Base-by-base conservation (phyloP, 2,329 filamentous ascomycete genomes). In the Teratosphaeria gauchensis region DNA sequence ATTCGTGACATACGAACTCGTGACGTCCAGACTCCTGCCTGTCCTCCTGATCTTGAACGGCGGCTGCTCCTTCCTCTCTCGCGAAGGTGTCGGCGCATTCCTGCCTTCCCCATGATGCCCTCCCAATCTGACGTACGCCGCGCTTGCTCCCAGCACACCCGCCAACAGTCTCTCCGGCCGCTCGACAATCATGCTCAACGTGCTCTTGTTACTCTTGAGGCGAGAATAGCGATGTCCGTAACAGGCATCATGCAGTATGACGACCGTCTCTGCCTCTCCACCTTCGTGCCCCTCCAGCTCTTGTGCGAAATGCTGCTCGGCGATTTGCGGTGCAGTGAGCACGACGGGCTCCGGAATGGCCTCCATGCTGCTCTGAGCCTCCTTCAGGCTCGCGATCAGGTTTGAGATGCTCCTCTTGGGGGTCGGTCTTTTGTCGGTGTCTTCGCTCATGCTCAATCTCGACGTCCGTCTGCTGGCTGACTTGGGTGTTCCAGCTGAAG, bases 201-300 rank as follows among this genome's bases (percentile, higher is more conserved):
- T 82, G 52, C 78, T 81, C 67, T 87, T 87, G 24, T 84, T 87
- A 0, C 90, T 87, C 66, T 88, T 86, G 3, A 90, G 90, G 52
- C 94, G 83, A 11, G 92, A 90, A 73, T 86, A 99, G 24, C 91
- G 86, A 75, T 99, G 94, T 28, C 92, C 92, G 71, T 97, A 99
- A 74, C 92, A 96, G 56, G 88, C 86, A 75, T 99, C 94, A 68
- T 97, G 91, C 1, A 99, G 77, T 32, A 99, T 82, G 53, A 97
- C 91, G 4, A 95, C 75, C 0, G 90, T 90, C 61, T 91, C 78
- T 2, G 80, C 72, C 6, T 70, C 63, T 11, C 67, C 66, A 9
- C 67, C 68, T 2, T 68, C 71, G 66, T 90, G 86, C 6, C 80
- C 73, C 16, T 82, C 78, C 33, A 95, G 73, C 70, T 95, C 90